Conservation (phyloP, 192 early-diverging fungal genomes). For the Linnemannia hyalina region DNA sequence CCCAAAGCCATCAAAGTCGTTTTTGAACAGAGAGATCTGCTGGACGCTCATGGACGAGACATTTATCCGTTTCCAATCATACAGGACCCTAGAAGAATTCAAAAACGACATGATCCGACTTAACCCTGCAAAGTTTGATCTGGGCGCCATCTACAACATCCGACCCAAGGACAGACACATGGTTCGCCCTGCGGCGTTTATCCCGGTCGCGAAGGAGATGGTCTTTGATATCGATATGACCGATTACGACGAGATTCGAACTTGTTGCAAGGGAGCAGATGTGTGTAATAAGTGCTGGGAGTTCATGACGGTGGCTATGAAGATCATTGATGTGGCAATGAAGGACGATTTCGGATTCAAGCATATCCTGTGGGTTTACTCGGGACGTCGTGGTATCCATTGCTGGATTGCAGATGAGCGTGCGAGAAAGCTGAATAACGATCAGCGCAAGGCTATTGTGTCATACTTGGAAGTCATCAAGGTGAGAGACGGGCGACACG, state of each 20-base stretch:
- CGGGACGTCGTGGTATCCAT: conserved; percentile 97
- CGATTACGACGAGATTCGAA: conserved; percentile 97
- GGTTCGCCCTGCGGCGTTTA: conserved; percentile 77
- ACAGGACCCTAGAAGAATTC: conserved; percentile 76
- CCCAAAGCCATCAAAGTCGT: conserved; percentile 74
- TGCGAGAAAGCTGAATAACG: conserved; percentile 82
- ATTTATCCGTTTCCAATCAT: conserved; percentile 94
- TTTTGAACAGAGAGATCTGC: conserved; percentile 92
- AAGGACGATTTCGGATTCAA: conserved; percentile 96
- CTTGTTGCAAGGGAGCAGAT: conserved; percentile 91
- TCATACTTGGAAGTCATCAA: conserved; percentile 85
- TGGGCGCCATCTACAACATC: conserved; percentile 92
- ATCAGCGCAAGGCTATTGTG: conserved; percentile 86
- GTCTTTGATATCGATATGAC: conserved; percentile 99
- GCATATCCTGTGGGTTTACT: conserved; percentile 94
- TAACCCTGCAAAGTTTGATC: conserved; percentile 94
- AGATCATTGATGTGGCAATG: conserved; percentile 84
- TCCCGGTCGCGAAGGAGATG: conserved; percentile 87
- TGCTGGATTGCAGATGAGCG: conserved; percentile 97
- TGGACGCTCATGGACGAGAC: conserved; percentile 85
- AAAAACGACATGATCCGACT: conserved; percentile 79
- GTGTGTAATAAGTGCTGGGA: conserved; percentile 94
- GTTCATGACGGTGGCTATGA: conserved; percentile 94
- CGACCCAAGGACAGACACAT: conserved; percentile 90
- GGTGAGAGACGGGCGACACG: conserved; percentile 23